Evolutionary conservation across 148 eudicot genomes (phyloP).

Genomic region (Tetragonia tetragonoides): DNA sequence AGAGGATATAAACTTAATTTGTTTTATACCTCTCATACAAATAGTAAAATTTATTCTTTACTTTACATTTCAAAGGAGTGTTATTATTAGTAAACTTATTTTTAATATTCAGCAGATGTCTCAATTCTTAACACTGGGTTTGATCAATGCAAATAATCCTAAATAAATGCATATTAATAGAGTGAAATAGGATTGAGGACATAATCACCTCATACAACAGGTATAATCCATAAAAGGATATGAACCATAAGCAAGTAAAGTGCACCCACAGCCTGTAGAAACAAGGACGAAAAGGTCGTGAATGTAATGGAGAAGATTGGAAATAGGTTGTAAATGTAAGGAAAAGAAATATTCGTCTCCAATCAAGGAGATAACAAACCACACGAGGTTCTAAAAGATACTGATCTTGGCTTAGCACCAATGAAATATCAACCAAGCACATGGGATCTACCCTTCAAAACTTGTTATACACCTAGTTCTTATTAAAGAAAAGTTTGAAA

Average conservation of each 20-base stretch:
- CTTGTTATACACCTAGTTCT: neutral
- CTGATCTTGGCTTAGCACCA: neutral
- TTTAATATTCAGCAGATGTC: too few relatives aligned
- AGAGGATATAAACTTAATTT: too few relatives aligned
- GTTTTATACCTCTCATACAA: too few relatives aligned
- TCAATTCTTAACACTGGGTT: neutral
- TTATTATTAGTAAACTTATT: too few relatives aligned
- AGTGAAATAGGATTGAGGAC: constrained; percentile 4
- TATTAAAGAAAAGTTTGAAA: neutral
- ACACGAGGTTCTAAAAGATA: neutral
- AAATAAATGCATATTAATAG: constrained; percentile 13
- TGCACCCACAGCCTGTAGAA: constrained; percentile 93
- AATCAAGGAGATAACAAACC: constrained; percentile 6
- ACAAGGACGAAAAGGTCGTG: constrained; percentile 13
- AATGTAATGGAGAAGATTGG: constrained; percentile 13
- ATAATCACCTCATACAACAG: constrained; percentile 68
- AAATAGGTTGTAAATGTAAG: too few relatives aligned
- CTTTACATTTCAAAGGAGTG: too few relatives aligned
- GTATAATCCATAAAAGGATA: constrained; percentile 71
- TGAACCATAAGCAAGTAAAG: constrained; percentile 75
- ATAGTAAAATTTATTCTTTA: too few relatives aligned
- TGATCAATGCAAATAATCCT: constrained; percentile 4
- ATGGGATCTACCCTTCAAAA: neutral
- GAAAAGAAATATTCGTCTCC: neutral
- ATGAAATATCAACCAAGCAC: neutral